Evolutionary conservation across 2,329 filamentous ascomycete species (phyloP), one percentile per base, ranked within the genome.

Genomic region (Alternaria sp.): DNA sequence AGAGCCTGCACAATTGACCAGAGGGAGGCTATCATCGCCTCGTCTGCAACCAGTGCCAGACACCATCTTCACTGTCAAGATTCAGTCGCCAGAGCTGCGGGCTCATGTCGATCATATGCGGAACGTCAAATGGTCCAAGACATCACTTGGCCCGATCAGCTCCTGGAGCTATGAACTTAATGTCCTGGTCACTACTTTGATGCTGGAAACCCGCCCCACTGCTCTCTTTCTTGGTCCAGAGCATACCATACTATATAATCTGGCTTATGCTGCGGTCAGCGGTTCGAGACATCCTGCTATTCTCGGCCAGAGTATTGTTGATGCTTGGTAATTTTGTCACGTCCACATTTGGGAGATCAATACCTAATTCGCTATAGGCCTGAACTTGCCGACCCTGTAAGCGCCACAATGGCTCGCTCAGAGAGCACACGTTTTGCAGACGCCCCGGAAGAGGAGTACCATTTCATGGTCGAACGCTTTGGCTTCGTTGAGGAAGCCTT

Each of bases 181-280:
- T 23, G 37, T 46, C 5, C 31, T 63, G 4, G 44, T 63, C 4
- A 62, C 59, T 5, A 62, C 55, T 10, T 21, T 63, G 23, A 61
- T 63, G 54, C 41, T 63, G n/a, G 61, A 63, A 33, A 62, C 61
- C 7, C 61, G 61, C 1, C 61, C 61, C 4, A 59, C 58, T 3
- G 58, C 58, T 17, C 49, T 63, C 7, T 63, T 63, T 28, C 61
- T 63, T 5, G 62, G 62, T n/a, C 52, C 56, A 4, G 62, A 65
- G 31, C 54, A 56, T 26, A 57, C 51, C n/a, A 55, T 62, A 17
- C 26, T 65, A 14, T 62, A 65, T 41, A 65, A 65, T n/a, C 56
- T 60, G 9, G 62, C 62, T 6, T 65, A 65, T 45, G 62, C 41
- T 5, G 26, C 33, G 1, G 41, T 60, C 9, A 53, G 42, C 21